phyloP scores from a whole-genome alignment of 1,284 basidiomycete genomes.

The Pseudozyma sp. region DNA sequence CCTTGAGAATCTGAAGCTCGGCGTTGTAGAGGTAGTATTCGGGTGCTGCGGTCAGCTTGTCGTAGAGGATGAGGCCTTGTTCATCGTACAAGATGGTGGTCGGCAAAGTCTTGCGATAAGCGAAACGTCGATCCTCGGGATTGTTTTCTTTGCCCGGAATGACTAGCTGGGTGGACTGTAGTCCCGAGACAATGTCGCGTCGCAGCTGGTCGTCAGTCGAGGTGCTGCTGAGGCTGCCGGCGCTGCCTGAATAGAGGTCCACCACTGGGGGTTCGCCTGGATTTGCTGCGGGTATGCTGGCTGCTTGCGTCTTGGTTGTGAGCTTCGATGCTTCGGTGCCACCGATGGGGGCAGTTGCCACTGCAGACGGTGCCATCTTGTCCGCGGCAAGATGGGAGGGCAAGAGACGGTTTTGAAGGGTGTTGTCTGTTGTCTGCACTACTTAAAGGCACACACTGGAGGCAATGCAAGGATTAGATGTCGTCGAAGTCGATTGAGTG shows the following conservation, averaged over 20 bases:
- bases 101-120: constrained; percentile 74
- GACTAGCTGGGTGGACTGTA: constrained; percentile 45
- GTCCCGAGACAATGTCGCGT: constrained; percentile 49
- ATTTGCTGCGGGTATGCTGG: neutral
- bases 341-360: constrained; percentile 8
- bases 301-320: constrained; percentile 5
- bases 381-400: neutral
- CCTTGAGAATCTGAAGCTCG: constrained; percentile 72
- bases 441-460: no score
- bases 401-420: neutral
- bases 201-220: constrained; percentile 47
- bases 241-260: constrained; percentile 58
- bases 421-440: neutral
- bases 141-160: constrained; percentile 51
- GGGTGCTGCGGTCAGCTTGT: constrained; percentile 70
- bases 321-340: constrained; percentile 9
- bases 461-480: no score
- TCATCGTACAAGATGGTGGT: constrained; percentile 90
- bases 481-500: no score
- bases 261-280: constrained; percentile 37
- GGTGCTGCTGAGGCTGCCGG: constrained; percentile 35
- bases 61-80: constrained; percentile 82
- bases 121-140: constrained; percentile 42
- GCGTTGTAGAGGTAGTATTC: constrained; percentile 88
- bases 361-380: constrained; percentile 36